Evolutionary conservation across 805 yeast species (phyloP).

Genomic region (Grigorovia transvaalensis): DNA sequence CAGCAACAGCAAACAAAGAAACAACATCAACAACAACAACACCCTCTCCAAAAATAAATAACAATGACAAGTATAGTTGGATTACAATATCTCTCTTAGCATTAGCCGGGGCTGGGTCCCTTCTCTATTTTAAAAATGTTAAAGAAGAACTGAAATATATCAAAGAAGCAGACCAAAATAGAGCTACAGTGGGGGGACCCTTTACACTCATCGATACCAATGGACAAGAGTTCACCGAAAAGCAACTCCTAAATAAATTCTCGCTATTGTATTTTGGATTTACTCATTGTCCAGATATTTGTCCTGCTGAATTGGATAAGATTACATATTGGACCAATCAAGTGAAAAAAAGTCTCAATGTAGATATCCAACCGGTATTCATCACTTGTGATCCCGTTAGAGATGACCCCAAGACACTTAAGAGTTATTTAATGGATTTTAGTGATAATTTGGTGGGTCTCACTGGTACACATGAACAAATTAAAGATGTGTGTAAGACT

Average conservation of each 20-base stretch:
- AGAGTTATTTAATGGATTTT: slow-evolving; percentile 75
- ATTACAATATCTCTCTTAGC: slow-evolving; percentile 55
- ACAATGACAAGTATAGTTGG: slow-evolving; percentile 55
- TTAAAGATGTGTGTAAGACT: slow-evolving; percentile 74
- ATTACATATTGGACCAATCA: slow-evolving; percentile 55
- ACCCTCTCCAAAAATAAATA: background rate
- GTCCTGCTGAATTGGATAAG: slow-evolving; percentile 95
- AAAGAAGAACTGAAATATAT: slow-evolving; percentile 64
- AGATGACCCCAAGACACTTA: slow-evolving; percentile 76
- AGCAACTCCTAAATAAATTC: slow-evolving; percentile 67
- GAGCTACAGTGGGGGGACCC: slow-evolving; percentile 76
- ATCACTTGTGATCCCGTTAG: slow-evolving; percentile 96
- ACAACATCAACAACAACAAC: no score
- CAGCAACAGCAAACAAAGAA: background rate
- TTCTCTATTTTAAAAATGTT: slow-evolving; percentile 59
- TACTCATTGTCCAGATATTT: slow-evolving; percentile 94
- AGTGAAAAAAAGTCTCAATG: slow-evolving; percentile 44
- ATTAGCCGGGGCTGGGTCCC: slow-evolving; percentile 56
- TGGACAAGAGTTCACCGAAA: slow-evolving; percentile 64
- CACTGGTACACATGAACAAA: slow-evolving; percentile 81
- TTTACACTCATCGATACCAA: slow-evolving; percentile 62
- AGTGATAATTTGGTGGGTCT: slow-evolving; percentile 82
- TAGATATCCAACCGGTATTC: slow-evolving; percentile 68
- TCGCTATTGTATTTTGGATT: slow-evolving; percentile 85
- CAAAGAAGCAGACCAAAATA: slow-evolving; percentile 73